phyloP scores from a whole-genome alignment of 2,329 filamentous ascomycete genomes.

The Hypoxylon sp. region DNA sequence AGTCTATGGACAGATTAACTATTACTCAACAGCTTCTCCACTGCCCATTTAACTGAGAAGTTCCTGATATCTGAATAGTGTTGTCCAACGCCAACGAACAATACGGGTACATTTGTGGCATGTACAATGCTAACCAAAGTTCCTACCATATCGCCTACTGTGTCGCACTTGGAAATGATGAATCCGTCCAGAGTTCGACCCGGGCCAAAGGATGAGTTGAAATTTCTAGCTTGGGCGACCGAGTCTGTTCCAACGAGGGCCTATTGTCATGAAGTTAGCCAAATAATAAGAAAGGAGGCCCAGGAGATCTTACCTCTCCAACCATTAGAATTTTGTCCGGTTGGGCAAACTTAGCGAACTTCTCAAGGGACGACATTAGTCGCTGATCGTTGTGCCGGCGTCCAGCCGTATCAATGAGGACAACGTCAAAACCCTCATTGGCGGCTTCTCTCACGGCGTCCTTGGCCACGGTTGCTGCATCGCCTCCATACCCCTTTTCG shows the following conservation, averaged over 20 bases:
- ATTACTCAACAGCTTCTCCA: conserved; percentile 73
- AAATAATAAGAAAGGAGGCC: neutral
- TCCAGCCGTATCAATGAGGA: conserved; percentile 96
- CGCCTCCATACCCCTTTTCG: conserved; percentile 97
- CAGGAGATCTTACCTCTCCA: conserved; percentile 65
- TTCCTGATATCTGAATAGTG: conserved; percentile 78
- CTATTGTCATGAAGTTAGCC: conserved; percentile 54
- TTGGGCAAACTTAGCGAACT: conserved; percentile 95
- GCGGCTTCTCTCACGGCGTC: conserved; percentile 89
- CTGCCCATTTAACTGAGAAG: conserved; percentile 78
- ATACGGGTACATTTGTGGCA: conserved; percentile 94
- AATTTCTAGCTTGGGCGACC: conserved; percentile 95
- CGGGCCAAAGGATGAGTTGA: conserved; percentile 91
- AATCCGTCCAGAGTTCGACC: conserved; percentile 90
- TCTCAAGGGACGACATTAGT: conserved; percentile 96
- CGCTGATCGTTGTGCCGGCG: conserved; percentile 95
- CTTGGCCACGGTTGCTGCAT: conserved; percentile 94
- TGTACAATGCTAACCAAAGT: conserved; percentile 98
- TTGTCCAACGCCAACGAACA: conserved; percentile 86
- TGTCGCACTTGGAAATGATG: conserved; percentile 98
- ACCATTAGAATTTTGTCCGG: conserved; percentile 99
- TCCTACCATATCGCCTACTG: conserved; percentile 98
- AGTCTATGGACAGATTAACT: conserved; percentile 53
- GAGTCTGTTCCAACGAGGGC: conserved; percentile 96
- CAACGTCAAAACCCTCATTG: conserved; percentile 86